A percentile compares a stretch with the other conserved stretches of the same genome.
These are phyloP conservation scores for Mycena rebaudengoi DNA, from an alignment of 768 basidiomycete genomes.

Conservation along the genomic window DNA sequence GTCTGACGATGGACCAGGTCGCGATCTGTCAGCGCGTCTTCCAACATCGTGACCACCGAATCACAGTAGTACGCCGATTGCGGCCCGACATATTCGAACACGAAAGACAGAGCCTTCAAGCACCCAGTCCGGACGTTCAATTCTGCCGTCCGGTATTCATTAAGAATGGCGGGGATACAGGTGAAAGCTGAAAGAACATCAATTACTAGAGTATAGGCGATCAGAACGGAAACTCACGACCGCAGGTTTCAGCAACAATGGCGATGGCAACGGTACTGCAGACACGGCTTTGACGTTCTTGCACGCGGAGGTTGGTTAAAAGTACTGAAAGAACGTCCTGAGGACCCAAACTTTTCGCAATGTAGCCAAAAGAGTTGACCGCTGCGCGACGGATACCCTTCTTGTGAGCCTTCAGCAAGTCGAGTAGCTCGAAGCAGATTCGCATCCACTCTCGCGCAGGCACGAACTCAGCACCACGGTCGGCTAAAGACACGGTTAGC, in stretches of 20 bases:
- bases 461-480: slow-evolving; percentile 98
- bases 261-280: slow-evolving; percentile 99
- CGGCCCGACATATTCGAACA: slow-evolving; percentile 98
- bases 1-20: slow-evolving; percentile 99
- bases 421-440: slow-evolving; percentile 97
- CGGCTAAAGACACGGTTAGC: slow-evolving; percentile 57
- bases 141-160: slow-evolving; percentile 98
- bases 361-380: slow-evolving; percentile 99
- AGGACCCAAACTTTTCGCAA: slow-evolving; percentile 98
- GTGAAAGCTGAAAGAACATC: slow-evolving; percentile 75
- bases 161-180: slow-evolving; percentile 97
- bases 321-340: slow-evolving; percentile 97
- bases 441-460: slow-evolving; percentile 99
- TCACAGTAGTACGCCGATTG: slow-evolving; percentile 97
- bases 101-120: slow-evolving; percentile 97
- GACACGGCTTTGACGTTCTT: slow-evolving; percentile 98
- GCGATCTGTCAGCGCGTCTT: slow-evolving; percentile 97
- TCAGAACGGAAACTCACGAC: slow-evolving; percentile 62
- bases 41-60: slow-evolving; percentile 97
- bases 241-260: slow-evolving; percentile 93
- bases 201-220: slow-evolving; percentile 15
- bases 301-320: slow-evolving; percentile 95
- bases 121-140: slow-evolving; percentile 99
- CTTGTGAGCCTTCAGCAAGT: slow-evolving; percentile 98
- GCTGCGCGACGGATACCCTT: slow-evolving; percentile 98